Evolutionary conservation across 176 grass and related monocot genomes (phyloP), one percentile per base, ranked within the genome.

Genomic region (Aegilops speltoides): DNA sequence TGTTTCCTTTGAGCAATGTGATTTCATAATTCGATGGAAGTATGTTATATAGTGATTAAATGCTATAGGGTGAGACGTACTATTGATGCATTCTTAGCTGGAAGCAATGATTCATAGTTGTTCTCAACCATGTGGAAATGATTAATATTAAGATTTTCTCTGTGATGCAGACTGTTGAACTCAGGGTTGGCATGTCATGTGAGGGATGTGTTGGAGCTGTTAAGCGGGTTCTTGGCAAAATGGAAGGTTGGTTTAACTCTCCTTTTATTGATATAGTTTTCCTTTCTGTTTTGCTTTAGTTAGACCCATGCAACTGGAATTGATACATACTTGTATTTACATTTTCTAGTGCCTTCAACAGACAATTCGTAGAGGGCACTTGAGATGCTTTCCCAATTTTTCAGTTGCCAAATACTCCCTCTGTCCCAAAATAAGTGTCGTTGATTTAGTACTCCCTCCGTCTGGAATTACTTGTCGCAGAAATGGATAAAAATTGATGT

Each of bases 131-230:
- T 12, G 68, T 16, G 26, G 64, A 17, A 69, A 78, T 71, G 43
- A 2, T 56, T 38, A 7, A 11, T 15, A 4, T 31, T 82, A 43
- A 57, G 32, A 14, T 66, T 85, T 82, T 6, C 34, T 64, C 64
- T 71, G 11, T 79, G 29, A 29, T 85, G 78, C 88, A 98, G 96
- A 98, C 94, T 38, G 90, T 98, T 50, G 90, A 90, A 20, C 96
- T 98, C 79, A 96, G 33, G 89, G 96, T 98, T 90, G 94, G 84
- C 67, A 98, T 98, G 96, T 87, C 90, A 75, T 98, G 96, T 12
- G 68, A 96, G 90, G 93, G 96, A 28, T 98, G 96, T 66, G 93
- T 93, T 54, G 96, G 96, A 87, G 96, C 94, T 86, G 93, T 96
- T 68, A 98, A 98, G 84, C 85, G 96, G 66, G 96, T 98, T 62